Percentiles rank a stretch among this genome's conserved stretches.
These are phyloP conservation scores for Curvularia sp. DNA, from an alignment of 2,329 filamentous ascomycete genomes.

Conservation along the genomic window DNA sequence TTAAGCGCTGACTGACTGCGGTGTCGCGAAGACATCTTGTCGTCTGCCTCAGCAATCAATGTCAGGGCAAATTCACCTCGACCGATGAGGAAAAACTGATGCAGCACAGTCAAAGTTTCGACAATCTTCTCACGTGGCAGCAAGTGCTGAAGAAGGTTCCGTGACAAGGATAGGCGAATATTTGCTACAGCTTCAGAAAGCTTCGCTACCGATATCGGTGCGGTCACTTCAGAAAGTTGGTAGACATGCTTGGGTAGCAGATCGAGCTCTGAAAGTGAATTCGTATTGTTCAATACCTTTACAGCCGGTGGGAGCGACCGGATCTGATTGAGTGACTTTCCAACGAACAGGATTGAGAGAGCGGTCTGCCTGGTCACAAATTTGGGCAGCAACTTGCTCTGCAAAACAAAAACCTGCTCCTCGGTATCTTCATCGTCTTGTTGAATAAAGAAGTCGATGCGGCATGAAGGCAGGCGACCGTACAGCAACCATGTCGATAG, in stretches of 20 bases:
- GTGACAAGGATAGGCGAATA: slow-evolving; percentile 82
- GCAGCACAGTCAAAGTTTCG: slow-evolving; percentile 76
- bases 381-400: slow-evolving; percentile 69
- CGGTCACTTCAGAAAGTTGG: slow-evolving; percentile 71
- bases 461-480: slow-evolving; percentile 77
- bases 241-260: slow-evolving; percentile 73
- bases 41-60: slow-evolving; percentile 83
- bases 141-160: slow-evolving; percentile 81
- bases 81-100: slow-evolving; percentile 86
- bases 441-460: slow-evolving; percentile 83
- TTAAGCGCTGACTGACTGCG: slow-evolving; percentile 52
- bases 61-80: slow-evolving; percentile 91
- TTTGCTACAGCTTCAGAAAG: slow-evolving; percentile 76
- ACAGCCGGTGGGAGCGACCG: slow-evolving; percentile 53
- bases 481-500: slow-evolving; percentile 90
- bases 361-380: slow-evolving; percentile 80
- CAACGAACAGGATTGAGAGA: slow-evolving; percentile 86
- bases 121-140: slow-evolving; percentile 79
- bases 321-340: slow-evolving; percentile 86
- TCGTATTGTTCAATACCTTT: slow-evolving; percentile 36
- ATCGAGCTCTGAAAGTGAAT: slow-evolving; percentile 58
- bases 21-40: slow-evolving; percentile 77
- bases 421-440: slow-evolving; percentile 45
- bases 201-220: slow-evolving; percentile 75
- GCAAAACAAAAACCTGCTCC: slow-evolving; percentile 40